Evolutionary conservation across 2,329 filamentous ascomycete genomes (phyloP), one percentile per base, ranked within the genome.

Genomic region (Dactylellina parvicollis): DNA sequence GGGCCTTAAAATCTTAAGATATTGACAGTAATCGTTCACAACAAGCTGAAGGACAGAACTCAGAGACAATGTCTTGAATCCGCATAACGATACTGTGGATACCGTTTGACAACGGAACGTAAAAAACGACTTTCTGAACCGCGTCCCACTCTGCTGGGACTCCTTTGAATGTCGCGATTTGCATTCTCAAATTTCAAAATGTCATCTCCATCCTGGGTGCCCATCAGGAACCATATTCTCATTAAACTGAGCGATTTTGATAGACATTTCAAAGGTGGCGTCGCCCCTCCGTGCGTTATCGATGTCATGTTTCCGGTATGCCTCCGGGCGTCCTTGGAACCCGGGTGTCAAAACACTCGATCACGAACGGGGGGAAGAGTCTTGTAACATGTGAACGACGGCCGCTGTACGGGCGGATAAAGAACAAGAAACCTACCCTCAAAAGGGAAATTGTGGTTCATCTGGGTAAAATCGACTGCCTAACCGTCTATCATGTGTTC

Each of bases 381-480:
- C n/a, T n/a, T n/a, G n/a, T n/a, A n/a, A 32, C 30, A 32, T 32
- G 30, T 32, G 30, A 10, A 12, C n/a, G n/a, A 40, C 30, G 22
- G 59, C 44, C 26, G 30, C 46, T 62, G 59, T 52, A 62, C 59
- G 20, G 49, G 67, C 67, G 67, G 59, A 18, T 65, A 62, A 70
- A 69, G 36, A 44, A 47, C 26, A 28, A 54, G 38, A 32, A 26
- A 57, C 22, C n/a, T n/a, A n/a, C n/a, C n/a, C 34, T 54, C 18
- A 16, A 57, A 64, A 57, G 30, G 66, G 66, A 57, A 71, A 71
- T 71, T 59, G 28, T 30, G 30, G 5, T 64, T 46, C 36, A 50
- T 57, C 34, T 64, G 66, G 49, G 57, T 57, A 64, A 57, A 71
- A 28, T 54, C 55, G 55, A 54, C 66, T 71, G 66, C 66, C 57